Conservation (phyloP, 2,329 filamentous ascomycete species). For the Colletotrichum cordylinicola region DNA sequence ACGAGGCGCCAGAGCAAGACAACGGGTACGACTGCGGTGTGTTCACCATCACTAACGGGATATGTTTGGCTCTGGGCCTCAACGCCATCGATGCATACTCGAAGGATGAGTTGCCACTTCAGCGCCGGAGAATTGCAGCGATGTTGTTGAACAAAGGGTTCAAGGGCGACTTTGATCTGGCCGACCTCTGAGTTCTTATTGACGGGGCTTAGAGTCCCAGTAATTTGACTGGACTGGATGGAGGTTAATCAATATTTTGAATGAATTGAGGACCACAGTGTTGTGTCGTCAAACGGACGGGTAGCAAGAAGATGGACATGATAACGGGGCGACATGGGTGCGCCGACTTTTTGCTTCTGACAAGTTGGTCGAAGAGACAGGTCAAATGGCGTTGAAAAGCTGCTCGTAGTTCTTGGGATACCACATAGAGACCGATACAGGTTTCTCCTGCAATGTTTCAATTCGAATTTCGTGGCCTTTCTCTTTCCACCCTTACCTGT, state of each 20-base stretch:
- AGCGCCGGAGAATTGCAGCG: slow-evolving; percentile 67
- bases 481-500: background rate
- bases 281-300: background rate
- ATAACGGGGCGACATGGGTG: background rate
- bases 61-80: slow-evolving; percentile 63
- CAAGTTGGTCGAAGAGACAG: background rate
- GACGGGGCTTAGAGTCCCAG: background rate
- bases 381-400: background rate
- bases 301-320: background rate
- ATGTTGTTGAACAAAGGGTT: slow-evolving; percentile 74
- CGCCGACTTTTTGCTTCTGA: background rate
- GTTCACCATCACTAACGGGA: slow-evolving; percentile 75
- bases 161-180: slow-evolving; percentile 61
- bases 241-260: background rate
- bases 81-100: slow-evolving; percentile 56
- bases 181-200: slow-evolving; percentile 33
- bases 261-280: background rate
- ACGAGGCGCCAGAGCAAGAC: slow-evolving; percentile 60
- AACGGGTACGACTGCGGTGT: slow-evolving; percentile 81
- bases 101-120: slow-evolving; percentile 60
- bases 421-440: background rate
- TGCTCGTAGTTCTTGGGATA: background rate
- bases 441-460: background rate
- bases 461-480: background rate
- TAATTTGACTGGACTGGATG: background rate